Evolutionary conservation across 2,329 filamentous ascomycete genomes (phyloP), one percentile per base, ranked within the genome.

Genomic region (Colletotrichum musicola): DNA sequence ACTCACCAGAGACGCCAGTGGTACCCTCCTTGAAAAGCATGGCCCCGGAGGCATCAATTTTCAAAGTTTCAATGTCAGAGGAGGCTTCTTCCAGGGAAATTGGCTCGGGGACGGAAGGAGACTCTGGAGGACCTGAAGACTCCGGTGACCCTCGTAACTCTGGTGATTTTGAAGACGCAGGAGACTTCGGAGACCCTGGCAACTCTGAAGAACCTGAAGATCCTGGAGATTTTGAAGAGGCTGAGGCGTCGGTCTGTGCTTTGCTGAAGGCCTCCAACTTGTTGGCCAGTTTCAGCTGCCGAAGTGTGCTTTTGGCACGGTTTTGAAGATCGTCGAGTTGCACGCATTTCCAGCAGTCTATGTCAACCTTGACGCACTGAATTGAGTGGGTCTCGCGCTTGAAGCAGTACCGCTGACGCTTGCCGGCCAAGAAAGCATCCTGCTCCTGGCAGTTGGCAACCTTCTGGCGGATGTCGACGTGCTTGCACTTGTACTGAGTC

Each of bases 401-500:
- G 10, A n/a, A 27, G 30, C 62, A 71, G 42, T 22, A 44, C n/a
- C n/a, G 25, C 9, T 50, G 38, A 35, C 22, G 20, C 6, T 27
- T 51, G n/a, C 62, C 56, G 13, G 38, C 51, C 2, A 65, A 22
- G 12, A 71, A 65, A 13, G 69, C 56, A 14, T 38, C 7, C 27
- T 71, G 65, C 10, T 44, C 22, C 16, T 47, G 16, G 46, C 69
- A 71, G 16, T 56, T 16, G 13, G 56, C 38, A 16, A 69, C 47
- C 30, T 66, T 71, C 20, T 64, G 44, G 30, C 66, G 65, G 35
- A 59, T 47, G 22, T 59, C 55, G 42, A 42, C 63, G 47, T 74
- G 72, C 35, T 67, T 70, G 56, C 73, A 74, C 54, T 25, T n/a
- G 58, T 74, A 73, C 4, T 71, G 25, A 14, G 67, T 68, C 10